A percentile compares a stretch with the other conserved stretches of the same genome.
Conservation (phyloP, 495 filamentous ascomycete species). For the Aspergillus sclerotioniger region DNA sequence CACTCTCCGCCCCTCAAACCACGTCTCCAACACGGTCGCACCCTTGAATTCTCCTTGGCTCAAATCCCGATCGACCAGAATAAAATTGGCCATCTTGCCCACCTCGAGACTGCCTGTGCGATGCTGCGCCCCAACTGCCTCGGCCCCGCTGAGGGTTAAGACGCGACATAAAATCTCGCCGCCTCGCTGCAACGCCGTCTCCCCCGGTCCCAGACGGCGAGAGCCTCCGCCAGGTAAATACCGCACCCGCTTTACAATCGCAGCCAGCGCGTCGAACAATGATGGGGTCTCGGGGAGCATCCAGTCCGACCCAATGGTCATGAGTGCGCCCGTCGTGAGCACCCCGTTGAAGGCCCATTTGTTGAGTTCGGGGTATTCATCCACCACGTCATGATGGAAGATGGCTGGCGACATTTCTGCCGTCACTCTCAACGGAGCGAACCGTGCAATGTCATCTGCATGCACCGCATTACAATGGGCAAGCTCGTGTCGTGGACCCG, state of each 20-base stretch:
- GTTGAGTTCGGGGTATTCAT: neutral
- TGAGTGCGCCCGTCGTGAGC: neutral
- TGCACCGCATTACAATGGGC: constrained; percentile 8
- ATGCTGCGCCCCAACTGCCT: constrained; percentile 1
- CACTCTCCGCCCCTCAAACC: constrained; percentile 9
- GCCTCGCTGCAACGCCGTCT: neutral
- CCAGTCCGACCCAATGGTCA: constrained; percentile 5
- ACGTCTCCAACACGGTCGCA: constrained; percentile 6
- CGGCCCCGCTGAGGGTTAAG: neutral
- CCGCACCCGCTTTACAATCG: constrained; percentile 1
- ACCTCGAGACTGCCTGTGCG: neutral
- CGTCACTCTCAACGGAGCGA: neutral
- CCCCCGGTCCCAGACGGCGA: neutral
- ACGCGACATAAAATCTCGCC: neutral
- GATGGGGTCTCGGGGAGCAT: neutral
- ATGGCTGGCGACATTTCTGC: constrained; percentile 5
- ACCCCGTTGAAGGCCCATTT: constrained; percentile 1
- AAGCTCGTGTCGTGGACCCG: constrained; percentile 4
- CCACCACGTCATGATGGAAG: neutral
- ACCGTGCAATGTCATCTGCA: neutral
- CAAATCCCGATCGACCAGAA: constrained; percentile 2
- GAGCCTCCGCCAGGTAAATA: neutral
- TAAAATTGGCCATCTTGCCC: constrained; percentile 3
- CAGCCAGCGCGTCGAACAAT: neutral
- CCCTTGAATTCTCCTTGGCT: constrained; percentile 7